Evolutionary conservation across 768 basidiomycete species (phyloP).

Genomic region (Rhizopogon rudus): DNA sequence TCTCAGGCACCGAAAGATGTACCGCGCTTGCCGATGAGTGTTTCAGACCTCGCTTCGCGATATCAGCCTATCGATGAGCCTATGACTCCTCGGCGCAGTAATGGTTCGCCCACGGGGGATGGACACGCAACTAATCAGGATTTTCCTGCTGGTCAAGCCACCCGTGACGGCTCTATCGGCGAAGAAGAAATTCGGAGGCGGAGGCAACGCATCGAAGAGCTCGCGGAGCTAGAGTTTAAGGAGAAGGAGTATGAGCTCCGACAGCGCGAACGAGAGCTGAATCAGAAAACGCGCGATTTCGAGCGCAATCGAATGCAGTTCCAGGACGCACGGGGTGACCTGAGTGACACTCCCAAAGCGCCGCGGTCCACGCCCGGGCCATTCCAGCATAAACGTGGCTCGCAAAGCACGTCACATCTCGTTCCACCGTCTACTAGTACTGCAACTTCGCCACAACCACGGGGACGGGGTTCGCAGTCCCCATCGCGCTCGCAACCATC

Average conservation of each 20-base stretch:
- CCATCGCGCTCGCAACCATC: slow-evolving; percentile 22
- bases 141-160: slow-evolving; percentile 10
- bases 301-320: slow-evolving; percentile 49
- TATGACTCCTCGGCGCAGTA: slow-evolving; percentile 31
- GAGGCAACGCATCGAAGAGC: slow-evolving; percentile 42
- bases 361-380: not conserved
- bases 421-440: slow-evolving; percentile 11
- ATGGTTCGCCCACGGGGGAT: too few relatives aligned
- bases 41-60: slow-evolving; percentile 56
- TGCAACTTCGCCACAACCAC: slow-evolving; percentile 2
- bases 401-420: slow-evolving; percentile 25
- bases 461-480: slow-evolving; percentile 22
- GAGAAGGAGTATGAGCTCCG: slow-evolving; percentile 51
- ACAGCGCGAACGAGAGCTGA: slow-evolving; percentile 51
- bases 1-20: slow-evolving; percentile 58
- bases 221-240: slow-evolving; percentile 46
- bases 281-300: slow-evolving; percentile 48
- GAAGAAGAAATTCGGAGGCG: slow-evolving; percentile 27
- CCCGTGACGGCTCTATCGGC: slow-evolving; percentile 9
- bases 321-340: slow-evolving; percentile 28
- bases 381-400: slow-evolving; percentile 24
- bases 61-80: slow-evolving; percentile 47
- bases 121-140: slow-evolving; percentile 18
- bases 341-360: slow-evolving; percentile 13
- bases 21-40: slow-evolving; percentile 59